A percentile compares a stretch with the other conserved stretches of the same genome.
Evolutionary conservation across 257 asterid genomes (phyloP).

Genomic region (Catharanthus roseus): DNA sequence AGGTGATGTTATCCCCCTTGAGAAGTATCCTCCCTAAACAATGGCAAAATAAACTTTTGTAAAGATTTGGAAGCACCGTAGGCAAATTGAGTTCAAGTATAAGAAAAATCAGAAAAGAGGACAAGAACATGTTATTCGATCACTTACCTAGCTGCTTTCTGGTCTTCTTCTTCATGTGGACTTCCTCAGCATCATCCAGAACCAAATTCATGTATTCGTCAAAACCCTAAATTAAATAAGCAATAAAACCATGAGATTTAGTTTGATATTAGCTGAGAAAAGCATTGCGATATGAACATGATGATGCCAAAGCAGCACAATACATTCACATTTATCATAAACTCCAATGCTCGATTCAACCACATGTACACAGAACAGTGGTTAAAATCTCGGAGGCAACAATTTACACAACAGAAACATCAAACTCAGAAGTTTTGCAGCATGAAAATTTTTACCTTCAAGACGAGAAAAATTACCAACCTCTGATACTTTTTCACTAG

Average conservation of each 20-base stretch:
- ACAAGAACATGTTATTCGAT: background rate
- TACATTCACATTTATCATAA: no score
- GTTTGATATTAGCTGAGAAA: background rate
- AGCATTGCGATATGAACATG: background rate
- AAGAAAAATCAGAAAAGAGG: background rate
- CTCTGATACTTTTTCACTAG: background rate
- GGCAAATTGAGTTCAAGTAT: background rate
- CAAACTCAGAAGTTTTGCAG: background rate
- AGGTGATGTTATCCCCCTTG: slow-evolving; percentile 48
- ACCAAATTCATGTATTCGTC: slow-evolving; percentile 58
- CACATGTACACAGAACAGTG: no score
- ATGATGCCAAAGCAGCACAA: background rate
- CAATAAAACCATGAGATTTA: background rate
- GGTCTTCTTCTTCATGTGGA: slow-evolving; percentile 48
- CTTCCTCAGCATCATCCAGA: slow-evolving; percentile 62
- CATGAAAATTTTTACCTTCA: background rate
- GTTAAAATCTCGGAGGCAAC: background rate
- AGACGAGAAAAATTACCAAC: background rate
- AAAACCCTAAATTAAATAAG: slow-evolving; percentile 32
- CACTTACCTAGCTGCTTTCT: slow-evolving; percentile 47
- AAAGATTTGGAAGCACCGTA: background rate
- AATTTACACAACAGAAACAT: background rate
- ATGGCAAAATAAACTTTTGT: slow-evolving; percentile 11
- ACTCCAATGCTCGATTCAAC: no score
- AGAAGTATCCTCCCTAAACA: slow-evolving; percentile 43